These are phyloP conservation scores for Cladophialophora chaetospira DNA, from an alignment of 2,329 filamentous ascomycete genomes.

Conservation along the genomic window DNA sequence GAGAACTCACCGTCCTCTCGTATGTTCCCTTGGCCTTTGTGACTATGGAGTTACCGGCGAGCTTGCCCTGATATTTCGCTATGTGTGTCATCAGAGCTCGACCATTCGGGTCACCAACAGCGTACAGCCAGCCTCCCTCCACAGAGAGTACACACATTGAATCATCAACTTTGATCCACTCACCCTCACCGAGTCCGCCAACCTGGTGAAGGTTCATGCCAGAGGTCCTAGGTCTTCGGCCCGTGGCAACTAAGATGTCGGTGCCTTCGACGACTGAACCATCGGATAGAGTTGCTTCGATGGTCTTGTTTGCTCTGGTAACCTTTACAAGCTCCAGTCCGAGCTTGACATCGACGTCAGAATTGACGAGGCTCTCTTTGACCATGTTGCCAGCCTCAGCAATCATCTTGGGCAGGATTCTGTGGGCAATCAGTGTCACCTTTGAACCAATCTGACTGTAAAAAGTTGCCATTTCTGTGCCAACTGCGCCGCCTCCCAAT, in stretches of 20 bases:
- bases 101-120: slow-evolving; percentile 18
- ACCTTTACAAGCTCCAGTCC: slow-evolving; percentile 7
- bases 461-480: slow-evolving; percentile 18
- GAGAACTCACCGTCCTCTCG: neutral
- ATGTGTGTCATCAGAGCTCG: slow-evolving; percentile 19
- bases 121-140: slow-evolving; percentile 14
- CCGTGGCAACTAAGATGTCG: slow-evolving; percentile 7
- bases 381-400: slow-evolving; percentile 8
- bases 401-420: neutral
- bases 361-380: neutral
- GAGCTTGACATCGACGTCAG: neutral
- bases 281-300: neutral
- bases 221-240: slow-evolving; percentile 7
- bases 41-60: slow-evolving; percentile 15
- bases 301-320: neutral
- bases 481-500: slow-evolving; percentile 19
- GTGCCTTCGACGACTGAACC: slow-evolving; percentile 9
- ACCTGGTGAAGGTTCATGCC: slow-evolving; percentile 12
- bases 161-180: slow-evolving; percentile 14
- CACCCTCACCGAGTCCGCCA: neutral
- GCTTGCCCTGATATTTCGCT: slow-evolving; percentile 15
- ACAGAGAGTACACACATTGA: slow-evolving; percentile 10
- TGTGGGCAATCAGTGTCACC: slow-evolving; percentile 15
- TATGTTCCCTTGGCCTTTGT: slow-evolving; percentile 3
- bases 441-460: slow-evolving; percentile 12